These are phyloP conservation scores for Pelargonium myrrhifolium DNA, from an alignment of 441 rosid species.

Conservation along the genomic window DNA sequence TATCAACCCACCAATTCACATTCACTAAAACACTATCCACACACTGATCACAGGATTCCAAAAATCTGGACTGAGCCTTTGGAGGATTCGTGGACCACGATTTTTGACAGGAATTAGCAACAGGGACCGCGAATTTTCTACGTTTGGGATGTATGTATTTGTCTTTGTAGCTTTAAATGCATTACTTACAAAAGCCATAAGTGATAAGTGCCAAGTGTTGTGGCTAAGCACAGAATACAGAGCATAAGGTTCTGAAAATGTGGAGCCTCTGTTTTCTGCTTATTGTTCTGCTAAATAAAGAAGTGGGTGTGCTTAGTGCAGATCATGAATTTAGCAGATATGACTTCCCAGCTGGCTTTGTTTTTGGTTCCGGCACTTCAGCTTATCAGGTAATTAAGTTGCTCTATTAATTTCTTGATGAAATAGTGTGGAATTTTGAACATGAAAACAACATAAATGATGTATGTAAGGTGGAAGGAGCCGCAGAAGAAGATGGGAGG, in stretches of 20 bases:
- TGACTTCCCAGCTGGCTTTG: conserved; percentile 45
- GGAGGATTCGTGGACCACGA: background rate
- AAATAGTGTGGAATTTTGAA: background rate
- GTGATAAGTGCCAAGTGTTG: background rate
- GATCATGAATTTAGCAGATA: conserved; percentile 34
- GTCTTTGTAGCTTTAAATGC: background rate
- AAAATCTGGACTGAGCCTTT: background rate
- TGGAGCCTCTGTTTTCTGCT: conserved; percentile 15
- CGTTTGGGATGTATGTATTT: background rate
- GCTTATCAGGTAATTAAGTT: conserved; percentile 63
- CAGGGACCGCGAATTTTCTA: too few relatives aligned
- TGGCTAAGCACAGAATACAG: too few relatives aligned
- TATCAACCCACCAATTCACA: background rate
- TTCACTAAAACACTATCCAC: background rate
- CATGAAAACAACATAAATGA: background rate
- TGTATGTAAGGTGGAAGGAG: conserved; percentile 56
- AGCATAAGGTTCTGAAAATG: background rate
- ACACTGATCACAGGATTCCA: background rate
- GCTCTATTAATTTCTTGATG: background rate
- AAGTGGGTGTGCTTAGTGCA: conserved; percentile 10
- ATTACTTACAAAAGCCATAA: background rate
- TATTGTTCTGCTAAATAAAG: conserved; percentile 16
- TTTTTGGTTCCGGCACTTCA: conserved; percentile 52
- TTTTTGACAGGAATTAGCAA: background rate
- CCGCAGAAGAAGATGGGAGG: conserved; percentile 56